Conservation (phyloP, 1,139 yeast species). For the Geotrichum armillariae region DNA sequence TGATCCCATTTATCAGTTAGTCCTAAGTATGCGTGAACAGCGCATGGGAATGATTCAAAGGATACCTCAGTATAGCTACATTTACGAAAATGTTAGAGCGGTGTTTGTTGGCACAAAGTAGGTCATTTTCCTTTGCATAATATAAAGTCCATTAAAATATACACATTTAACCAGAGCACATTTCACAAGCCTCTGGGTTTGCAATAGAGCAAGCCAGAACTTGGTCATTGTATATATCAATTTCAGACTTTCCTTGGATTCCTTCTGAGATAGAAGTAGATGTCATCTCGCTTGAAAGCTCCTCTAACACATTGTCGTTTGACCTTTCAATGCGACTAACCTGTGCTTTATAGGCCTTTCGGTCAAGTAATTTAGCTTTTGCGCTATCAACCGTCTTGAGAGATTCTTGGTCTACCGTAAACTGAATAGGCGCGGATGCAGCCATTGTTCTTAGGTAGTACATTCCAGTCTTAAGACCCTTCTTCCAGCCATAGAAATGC, state of each 20-base stretch:
- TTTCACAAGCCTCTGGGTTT: slow-evolving; percentile 96
- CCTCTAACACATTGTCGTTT: slow-evolving; percentile 11
- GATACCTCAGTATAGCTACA: slow-evolving; percentile 52
- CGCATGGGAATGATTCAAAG: slow-evolving; percentile 73
- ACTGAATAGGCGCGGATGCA: slow-evolving; percentile 91
- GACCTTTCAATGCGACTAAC: slow-evolving; percentile 20
- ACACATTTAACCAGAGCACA: too few species aligned
- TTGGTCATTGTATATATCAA: slow-evolving; percentile 85
- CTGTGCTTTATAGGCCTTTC: slow-evolving; percentile 39
- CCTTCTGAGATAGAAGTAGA: slow-evolving; percentile 24
- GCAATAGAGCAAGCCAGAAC: slow-evolving; percentile 96
- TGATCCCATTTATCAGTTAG: slow-evolving; percentile 41
- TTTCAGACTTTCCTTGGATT: slow-evolving; percentile 36
- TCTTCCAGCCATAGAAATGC: slow-evolving; percentile 97
- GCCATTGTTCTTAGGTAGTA: slow-evolving; percentile 95
- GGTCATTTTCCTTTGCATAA: too few species aligned
- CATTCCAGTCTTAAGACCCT: slow-evolving; percentile 97
- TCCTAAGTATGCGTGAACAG: slow-evolving; percentile 50
- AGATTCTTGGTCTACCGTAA: slow-evolving; percentile 70
- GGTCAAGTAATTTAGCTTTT: slow-evolving; percentile 34
- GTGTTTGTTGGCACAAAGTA: not conserved
- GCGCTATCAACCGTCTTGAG: slow-evolving; percentile 41
- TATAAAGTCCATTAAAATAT: too few species aligned
- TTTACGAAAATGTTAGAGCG: slow-evolving; percentile 42
- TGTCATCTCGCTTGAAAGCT: slow-evolving; percentile 15